A percentile compares a stretch with the other conserved stretches of the same genome.
Conservation (phyloP, 495 filamentous ascomycete species). For the Cenococcum geophilum region DNA sequence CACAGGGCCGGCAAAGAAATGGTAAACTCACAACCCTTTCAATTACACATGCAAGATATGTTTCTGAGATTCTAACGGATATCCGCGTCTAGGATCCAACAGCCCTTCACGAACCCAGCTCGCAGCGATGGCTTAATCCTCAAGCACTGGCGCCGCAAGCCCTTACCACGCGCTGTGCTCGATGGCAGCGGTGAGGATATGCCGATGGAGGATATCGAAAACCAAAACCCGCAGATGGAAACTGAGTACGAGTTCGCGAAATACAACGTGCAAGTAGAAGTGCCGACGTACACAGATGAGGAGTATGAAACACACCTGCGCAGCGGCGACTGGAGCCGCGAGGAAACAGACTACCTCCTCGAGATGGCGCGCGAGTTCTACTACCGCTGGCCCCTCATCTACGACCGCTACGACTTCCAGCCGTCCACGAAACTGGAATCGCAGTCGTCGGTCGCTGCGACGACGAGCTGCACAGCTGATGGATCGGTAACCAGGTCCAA, state of each 20-base stretch:
- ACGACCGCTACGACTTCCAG: conserved; percentile 81
- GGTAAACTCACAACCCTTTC: neutral
- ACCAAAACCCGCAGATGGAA: conserved; percentile 30
- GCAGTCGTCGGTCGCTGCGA: neutral
- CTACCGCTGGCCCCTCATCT: conserved; percentile 84
- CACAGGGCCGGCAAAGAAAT: conserved; percentile 19
- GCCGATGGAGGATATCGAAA: conserved; percentile 42
- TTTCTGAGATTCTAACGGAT: conserved; percentile 37
- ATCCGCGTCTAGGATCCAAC: conserved; percentile 35
- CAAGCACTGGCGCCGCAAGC: conserved; percentile 58
- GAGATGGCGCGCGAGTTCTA: conserved; percentile 67
- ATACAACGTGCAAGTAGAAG: conserved; percentile 70
- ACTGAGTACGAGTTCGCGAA: conserved; percentile 61
- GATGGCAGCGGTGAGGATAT: conserved; percentile 46
- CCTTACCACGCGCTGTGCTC: conserved; percentile 30
- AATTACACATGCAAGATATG: too few relatives aligned
- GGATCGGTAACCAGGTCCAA: neutral
- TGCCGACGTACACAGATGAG: conserved; percentile 75
- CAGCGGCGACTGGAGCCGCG: conserved; percentile 73
- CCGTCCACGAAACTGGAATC: conserved; percentile 35
- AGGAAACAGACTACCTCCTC: conserved; percentile 89
- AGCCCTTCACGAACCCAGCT: conserved; percentile 55
- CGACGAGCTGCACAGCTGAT: conserved; percentile 29
- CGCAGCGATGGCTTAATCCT: conserved; percentile 55
- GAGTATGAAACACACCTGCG: conserved; percentile 73